Base-by-base conservation (phyloP, 2,329 filamentous ascomycete genomes). In the Fonsecaea monophora region DNA sequence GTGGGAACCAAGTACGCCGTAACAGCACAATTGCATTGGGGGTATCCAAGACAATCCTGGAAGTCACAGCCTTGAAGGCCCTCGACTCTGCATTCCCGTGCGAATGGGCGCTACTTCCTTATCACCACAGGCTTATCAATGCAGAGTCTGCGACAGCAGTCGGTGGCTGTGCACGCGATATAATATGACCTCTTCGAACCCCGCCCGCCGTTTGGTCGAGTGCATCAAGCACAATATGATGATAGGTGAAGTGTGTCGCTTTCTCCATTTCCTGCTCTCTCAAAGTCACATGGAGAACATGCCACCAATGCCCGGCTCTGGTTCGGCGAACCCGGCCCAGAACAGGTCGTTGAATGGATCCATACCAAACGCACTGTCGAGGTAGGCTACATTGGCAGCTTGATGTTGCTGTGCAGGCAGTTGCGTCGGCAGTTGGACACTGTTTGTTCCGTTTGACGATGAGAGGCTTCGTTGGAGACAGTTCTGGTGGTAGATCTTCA, bases 401-500 rank as follows among this genome's bases (percentile, higher is more conserved):
- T 59, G 59, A 13, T 53, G 56, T n/a, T 58, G 21, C 34, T 54
- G 58, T 25, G 35, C 18, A 5, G 57, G 21, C 34, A 60, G 15
- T 34, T 30, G 48, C 25, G 34, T 10, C 21, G 37, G 34, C 56
- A 50, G 37, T 55, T 42, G 48, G 30, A 38, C 18, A 21, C 32
- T 53, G 32, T 40, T 53, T 10, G 60, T 35, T 40, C 32, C 18
- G 21, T 42, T 58, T 34, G 55, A 15, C 2, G 61, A 32, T 21
- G 60, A 34, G 37, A 61, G 21, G 6, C 30, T 59, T n/a, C 59
- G 45, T 38, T 68, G 62, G 12, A 63, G 53, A 18, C 62, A 65
- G 13, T 62, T 68, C 54, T 68, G 66, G 55, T 68, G 60, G 40
- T 62, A 68, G 5, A 56, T 48, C 34, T 65, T 65, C 38, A 65